Evolutionary conservation across 2,329 filamentous ascomycete species (phyloP).

Genomic region (Waltergamsia citrina): DNA sequence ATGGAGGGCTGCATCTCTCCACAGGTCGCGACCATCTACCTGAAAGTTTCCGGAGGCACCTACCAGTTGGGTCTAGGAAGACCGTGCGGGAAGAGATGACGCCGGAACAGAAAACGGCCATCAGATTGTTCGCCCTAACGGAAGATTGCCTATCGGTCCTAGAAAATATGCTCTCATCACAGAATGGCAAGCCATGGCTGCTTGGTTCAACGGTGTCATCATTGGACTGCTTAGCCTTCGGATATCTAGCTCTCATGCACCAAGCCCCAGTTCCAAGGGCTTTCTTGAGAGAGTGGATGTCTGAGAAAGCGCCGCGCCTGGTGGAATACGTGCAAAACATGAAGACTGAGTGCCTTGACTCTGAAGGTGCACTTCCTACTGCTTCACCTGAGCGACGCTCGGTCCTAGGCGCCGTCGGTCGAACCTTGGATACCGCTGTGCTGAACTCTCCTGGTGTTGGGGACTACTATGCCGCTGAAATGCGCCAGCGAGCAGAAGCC

Average conservation of each 20-base stretch:
- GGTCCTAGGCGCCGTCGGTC: conserved; percentile 13
- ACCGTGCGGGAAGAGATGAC: conserved; percentile 54
- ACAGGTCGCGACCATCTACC: conserved; percentile 26
- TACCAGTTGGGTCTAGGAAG: conserved; percentile 34
- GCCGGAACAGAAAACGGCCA: conserved; percentile 62
- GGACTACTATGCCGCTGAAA: conserved; percentile 22
- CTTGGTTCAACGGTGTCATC: conserved; percentile 11
- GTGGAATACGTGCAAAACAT: conserved; percentile 21
- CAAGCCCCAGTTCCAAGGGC: conserved; percentile 32
- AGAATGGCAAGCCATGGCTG: neutral
- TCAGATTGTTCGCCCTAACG: conserved; percentile 66
- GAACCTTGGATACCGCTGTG: conserved; percentile 23
- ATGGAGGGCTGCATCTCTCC: conserved; percentile 23
- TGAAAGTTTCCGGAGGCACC: conserved; percentile 26
- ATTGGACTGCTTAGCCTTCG: conserved; percentile 72
- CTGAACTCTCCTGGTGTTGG: conserved; percentile 24
- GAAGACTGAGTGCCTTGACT: conserved; percentile 10
- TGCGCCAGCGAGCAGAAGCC: conserved; percentile 24
- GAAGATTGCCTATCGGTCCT: conserved; percentile 64
- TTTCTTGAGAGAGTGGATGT: conserved; percentile 31
- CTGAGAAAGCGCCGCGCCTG: conserved; percentile 17
- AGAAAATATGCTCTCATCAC: conserved; percentile 36
- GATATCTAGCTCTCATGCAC: conserved; percentile 68
- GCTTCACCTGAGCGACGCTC: conserved; percentile 10
- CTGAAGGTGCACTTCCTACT: conserved; percentile 16